Conservation (phyloP, 1,139 yeast genomes). For the Candida tetrigidarum region DNA sequence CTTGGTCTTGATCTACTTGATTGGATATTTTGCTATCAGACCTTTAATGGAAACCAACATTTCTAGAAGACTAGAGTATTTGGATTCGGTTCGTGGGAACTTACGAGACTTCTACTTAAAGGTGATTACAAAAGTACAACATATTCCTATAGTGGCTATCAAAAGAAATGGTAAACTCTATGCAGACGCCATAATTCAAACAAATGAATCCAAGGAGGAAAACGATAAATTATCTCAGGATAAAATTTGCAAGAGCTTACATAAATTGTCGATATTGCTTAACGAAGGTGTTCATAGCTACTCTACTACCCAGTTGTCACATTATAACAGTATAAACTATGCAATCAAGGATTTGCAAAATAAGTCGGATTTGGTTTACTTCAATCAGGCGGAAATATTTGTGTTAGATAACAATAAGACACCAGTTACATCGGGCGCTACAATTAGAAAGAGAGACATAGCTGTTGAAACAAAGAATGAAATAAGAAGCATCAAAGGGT, state of each 20-base stretch:
- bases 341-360: slow-evolving; percentile 42
- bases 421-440: slow-evolving; percentile 1
- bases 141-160: slow-evolving; percentile 47
- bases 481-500: slow-evolving; percentile 48
- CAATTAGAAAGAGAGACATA: slow-evolving; percentile 30
- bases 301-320: slow-evolving; percentile 36
- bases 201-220: slow-evolving; percentile 27
- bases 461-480: slow-evolving; percentile 43
- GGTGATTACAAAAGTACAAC: slow-evolving; percentile 37
- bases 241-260: slow-evolving; percentile 28
- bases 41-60: slow-evolving; percentile 41
- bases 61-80: slow-evolving; percentile 35
- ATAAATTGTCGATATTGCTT: slow-evolving; percentile 27
- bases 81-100: slow-evolving; percentile 37
- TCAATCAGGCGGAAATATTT: slow-evolving; percentile 21
- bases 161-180: slow-evolving; percentile 34
- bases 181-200: slow-evolving; percentile 46
- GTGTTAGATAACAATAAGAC: slow-evolving; percentile 6
- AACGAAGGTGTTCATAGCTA: slow-evolving; percentile 31
- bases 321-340: slow-evolving; percentile 33
- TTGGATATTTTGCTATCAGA: slow-evolving; percentile 37
- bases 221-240: slow-evolving; percentile 34
- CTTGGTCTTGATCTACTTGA: slow-evolving; percentile 32
- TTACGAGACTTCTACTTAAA: slow-evolving; percentile 43
- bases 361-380: slow-evolving; percentile 40